Conservation (phyloP, 306 rosid genomes). For the Comarum palustre region DNA sequence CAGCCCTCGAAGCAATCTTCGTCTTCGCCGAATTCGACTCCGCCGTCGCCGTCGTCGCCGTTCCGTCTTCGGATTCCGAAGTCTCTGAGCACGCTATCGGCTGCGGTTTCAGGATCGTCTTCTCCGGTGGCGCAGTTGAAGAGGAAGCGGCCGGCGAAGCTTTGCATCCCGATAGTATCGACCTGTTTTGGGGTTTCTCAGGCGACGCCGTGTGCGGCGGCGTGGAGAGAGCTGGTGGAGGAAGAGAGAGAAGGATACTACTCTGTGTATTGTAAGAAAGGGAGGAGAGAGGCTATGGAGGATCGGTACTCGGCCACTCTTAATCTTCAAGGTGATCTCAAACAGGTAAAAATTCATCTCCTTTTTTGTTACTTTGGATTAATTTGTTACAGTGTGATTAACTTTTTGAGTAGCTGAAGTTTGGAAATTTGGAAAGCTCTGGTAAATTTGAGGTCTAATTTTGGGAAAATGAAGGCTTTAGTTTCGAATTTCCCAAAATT, state of each 20-base stretch:
- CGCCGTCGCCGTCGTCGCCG: constrained; percentile 70
- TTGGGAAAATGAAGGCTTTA: neutral
- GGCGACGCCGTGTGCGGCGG: constrained; percentile 41
- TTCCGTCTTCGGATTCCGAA: constrained; percentile 59
- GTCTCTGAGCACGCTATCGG: constrained; percentile 41
- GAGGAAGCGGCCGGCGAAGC: constrained; percentile 81
- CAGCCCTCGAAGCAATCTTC: constrained; percentile 32
- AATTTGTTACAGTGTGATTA: neutral
- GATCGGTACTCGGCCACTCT: constrained; percentile 72
- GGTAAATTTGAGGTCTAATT: neutral
- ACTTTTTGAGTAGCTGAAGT: constrained; percentile 13
- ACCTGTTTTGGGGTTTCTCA: constrained; percentile 39
- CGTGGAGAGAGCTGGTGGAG: constrained; percentile 55
- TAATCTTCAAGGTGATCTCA: constrained; percentile 63
- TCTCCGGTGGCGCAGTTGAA: constrained; percentile 60
- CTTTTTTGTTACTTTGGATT: neutral
- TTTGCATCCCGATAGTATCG: constrained; percentile 66
- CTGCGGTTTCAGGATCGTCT: constrained; percentile 9
- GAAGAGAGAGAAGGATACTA: constrained; percentile 54
- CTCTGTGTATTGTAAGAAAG: constrained; percentile 79
- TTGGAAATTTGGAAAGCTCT: constrained; percentile 13
- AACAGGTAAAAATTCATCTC: constrained; percentile 45
- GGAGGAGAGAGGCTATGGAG: constrained; percentile 86
- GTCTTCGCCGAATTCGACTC: constrained; percentile 48
- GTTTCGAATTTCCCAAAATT: no score